Percentiles rank a stretch among this genome's conserved stretches.
Evolutionary conservation across 1,284 basidiomycete genomes (phyloP).

Genomic region (Omphalotus olearius): DNA sequence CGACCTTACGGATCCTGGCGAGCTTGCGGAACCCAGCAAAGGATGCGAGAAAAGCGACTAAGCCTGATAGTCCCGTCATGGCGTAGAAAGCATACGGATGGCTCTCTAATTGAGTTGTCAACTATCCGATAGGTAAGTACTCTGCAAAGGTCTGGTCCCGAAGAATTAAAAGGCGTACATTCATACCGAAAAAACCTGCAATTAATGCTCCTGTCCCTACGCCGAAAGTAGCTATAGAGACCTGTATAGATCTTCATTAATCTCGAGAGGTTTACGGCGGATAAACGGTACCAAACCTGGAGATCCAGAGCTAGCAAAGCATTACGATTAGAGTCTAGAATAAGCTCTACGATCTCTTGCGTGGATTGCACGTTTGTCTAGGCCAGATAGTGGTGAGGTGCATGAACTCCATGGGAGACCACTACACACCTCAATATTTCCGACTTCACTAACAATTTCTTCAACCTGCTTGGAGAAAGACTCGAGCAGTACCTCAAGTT

Average conservation of each 20-base stretch:
- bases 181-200: slow-evolving; percentile 95
- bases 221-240: slow-evolving; percentile 94
- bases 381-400: neutral
- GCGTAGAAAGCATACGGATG: slow-evolving; percentile 63
- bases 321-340: slow-evolving; percentile 95
- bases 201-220: slow-evolving; percentile 90
- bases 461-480: slow-evolving; percentile 95
- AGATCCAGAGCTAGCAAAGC: slow-evolving; percentile 88
- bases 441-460: slow-evolving; percentile 91
- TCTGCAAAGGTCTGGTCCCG: slow-evolving; percentile 7
- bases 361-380: slow-evolving; percentile 92
- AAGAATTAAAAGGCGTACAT: slow-evolving; percentile 51
- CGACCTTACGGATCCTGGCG: slow-evolving; percentile 48
- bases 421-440: slow-evolving; percentile 72
- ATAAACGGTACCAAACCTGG: slow-evolving; percentile 46
- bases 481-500: slow-evolving; percentile 90
- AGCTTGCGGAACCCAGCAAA: slow-evolving; percentile 57
- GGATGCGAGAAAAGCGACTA: slow-evolving; percentile 52
- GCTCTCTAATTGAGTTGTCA: slow-evolving; percentile 67
- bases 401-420: neutral
- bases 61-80: slow-evolving; percentile 54
- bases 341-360: slow-evolving; percentile 96
- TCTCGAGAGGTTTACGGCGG: neutral
- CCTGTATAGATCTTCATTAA: slow-evolving; percentile 32
- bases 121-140: slow-evolving; percentile 33